A percentile compares a stretch with the other conserved stretches of the same genome.
phyloP scores from a whole-genome alignment of 345 rosid genomes.

The Rhodamnia rubescens region DNA sequence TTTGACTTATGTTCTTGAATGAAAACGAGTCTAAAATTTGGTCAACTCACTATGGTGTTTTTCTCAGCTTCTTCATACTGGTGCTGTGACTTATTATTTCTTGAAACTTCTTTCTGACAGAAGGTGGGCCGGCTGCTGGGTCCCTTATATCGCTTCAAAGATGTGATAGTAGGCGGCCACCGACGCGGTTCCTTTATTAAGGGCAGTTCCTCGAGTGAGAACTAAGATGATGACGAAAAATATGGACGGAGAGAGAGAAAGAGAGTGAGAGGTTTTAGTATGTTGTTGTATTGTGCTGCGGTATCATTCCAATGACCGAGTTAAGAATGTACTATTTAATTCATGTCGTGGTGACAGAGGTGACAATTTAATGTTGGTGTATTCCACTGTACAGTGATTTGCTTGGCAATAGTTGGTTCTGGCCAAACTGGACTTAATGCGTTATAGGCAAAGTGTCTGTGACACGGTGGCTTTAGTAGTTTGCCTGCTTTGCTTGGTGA shows the following conservation, averaged over 20 bases:
- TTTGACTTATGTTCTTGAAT: neutral
- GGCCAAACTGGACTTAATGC: neutral
- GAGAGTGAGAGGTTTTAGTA: neutral
- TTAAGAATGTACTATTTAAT: neutral
- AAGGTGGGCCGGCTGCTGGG: conserved; percentile 55
- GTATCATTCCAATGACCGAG: neutral
- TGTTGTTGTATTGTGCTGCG: neutral
- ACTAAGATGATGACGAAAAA: conserved; percentile 1
- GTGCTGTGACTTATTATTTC: neutral
- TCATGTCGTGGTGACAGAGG: neutral
- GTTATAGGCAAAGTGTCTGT: neutral
- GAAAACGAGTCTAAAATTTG: neutral
- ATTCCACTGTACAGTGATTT: neutral
- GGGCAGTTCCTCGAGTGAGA: conserved; percentile 36
- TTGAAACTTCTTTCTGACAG: conserved; percentile 17
- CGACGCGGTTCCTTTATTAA: conserved; percentile 50
- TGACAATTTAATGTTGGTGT: neutral
- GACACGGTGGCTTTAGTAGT: neutral
- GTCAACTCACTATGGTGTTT: neutral
- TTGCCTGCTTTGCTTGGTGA: neutral
- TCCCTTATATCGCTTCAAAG: conserved; percentile 70
- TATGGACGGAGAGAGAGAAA: neutral
- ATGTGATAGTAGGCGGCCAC: conserved; percentile 69
- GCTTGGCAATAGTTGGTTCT: neutral
- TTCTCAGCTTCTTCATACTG: neutral